phyloP scores from a whole-genome alignment of 2,329 filamentous ascomycete genomes.

The Fusarium torulosum region DNA sequence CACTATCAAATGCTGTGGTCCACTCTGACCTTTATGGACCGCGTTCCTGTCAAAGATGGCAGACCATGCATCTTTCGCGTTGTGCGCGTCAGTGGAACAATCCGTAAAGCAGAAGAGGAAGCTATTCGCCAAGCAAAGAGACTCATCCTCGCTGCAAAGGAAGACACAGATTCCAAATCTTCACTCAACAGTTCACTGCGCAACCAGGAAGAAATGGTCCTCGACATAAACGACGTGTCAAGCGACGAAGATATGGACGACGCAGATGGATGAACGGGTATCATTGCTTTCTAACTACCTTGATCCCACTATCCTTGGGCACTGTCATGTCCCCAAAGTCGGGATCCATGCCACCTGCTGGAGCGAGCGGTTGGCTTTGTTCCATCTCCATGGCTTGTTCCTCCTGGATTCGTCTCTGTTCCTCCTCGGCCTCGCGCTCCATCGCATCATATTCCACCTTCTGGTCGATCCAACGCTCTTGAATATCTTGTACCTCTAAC shows the following conservation, averaged over 20 bases:
- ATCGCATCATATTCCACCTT: conserved; percentile 88
- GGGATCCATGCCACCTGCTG: conserved; percentile 54
- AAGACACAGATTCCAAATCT: conserved; percentile 49
- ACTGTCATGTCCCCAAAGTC: conserved; percentile 66
- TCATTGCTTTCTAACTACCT: conserved; percentile 76
- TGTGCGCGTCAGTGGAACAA: conserved; percentile 89
- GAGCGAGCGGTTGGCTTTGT: conserved; percentile 42
- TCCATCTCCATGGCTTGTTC: conserved; percentile 56
- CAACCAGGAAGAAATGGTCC: conserved; percentile 53
- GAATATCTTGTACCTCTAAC: conserved; percentile 89
- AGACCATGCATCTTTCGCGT: conserved; percentile 84
- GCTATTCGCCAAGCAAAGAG: conserved; percentile 82
- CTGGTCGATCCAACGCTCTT: conserved; percentile 94
- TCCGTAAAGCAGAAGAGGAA: conserved; percentile 91
- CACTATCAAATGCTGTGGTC: conserved; percentile 93
- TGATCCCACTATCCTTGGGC: conserved; percentile 74
- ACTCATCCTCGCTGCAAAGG: conserved; percentile 76
- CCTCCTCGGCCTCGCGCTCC: conserved; percentile 80
- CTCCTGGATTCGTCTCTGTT: conserved; percentile 70
- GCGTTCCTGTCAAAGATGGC: conserved; percentile 71
- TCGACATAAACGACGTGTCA: conserved; percentile 60
- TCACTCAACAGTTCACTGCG: conserved; percentile 37
- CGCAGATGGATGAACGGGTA: conserved; percentile 58
- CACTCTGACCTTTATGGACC: conserved; percentile 83
- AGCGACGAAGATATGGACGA: conserved; percentile 60